A percentile compares a stretch with the other conserved stretches of the same genome.
These are phyloP conservation scores for Penicillium silybi DNA, from an alignment of 495 filamentous ascomycete species.

Conservation along the genomic window DNA sequence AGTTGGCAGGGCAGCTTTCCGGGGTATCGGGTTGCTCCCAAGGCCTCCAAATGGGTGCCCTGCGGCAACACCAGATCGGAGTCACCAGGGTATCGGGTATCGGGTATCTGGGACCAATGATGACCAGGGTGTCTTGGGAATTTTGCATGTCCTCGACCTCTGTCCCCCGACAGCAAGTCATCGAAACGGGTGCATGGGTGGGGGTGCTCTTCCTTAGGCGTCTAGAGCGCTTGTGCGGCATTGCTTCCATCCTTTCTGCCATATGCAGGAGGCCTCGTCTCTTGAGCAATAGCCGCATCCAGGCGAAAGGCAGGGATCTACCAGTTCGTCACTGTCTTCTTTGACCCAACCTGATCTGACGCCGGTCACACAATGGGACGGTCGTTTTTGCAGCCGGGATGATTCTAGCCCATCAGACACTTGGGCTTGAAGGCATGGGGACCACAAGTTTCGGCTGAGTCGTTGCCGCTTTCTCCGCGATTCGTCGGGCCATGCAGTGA, in stretches of 20 bases:
- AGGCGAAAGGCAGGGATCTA: conserved; percentile 14
- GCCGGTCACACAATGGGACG: background rate
- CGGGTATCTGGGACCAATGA: conserved; percentile 22
- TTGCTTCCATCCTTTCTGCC: conserved; percentile 4
- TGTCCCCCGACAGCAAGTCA: conserved; percentile 22
- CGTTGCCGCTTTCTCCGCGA: conserved; percentile 17
- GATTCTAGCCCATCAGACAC: conserved; percentile 5
- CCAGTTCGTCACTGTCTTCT: background rate
- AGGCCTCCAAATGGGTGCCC: conserved; percentile 11
- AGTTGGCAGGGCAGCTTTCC: background rate
- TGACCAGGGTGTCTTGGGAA: background rate
- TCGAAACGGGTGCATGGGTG: conserved; percentile 18
- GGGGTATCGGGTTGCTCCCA: conserved; percentile 1
- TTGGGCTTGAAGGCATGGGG: conserved; percentile 13
- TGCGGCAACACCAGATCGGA: conserved; percentile 5
- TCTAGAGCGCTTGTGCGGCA: conserved; percentile 39
- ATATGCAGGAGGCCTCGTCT: conserved; percentile 11
- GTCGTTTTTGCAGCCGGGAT: conserved; percentile 13
- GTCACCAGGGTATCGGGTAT: conserved; percentile 24
- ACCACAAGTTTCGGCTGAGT: conserved; percentile 11
- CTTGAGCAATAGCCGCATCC: conserved; percentile 22
- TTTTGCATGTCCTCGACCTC: conserved; percentile 10
- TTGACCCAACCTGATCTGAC: background rate
- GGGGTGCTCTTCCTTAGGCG: conserved; percentile 21
- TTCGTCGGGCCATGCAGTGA: conserved; percentile 33